Evolutionary conservation across 2,329 filamentous ascomycete genomes (phyloP).

Genomic region (Escovopsis sp.): DNA sequence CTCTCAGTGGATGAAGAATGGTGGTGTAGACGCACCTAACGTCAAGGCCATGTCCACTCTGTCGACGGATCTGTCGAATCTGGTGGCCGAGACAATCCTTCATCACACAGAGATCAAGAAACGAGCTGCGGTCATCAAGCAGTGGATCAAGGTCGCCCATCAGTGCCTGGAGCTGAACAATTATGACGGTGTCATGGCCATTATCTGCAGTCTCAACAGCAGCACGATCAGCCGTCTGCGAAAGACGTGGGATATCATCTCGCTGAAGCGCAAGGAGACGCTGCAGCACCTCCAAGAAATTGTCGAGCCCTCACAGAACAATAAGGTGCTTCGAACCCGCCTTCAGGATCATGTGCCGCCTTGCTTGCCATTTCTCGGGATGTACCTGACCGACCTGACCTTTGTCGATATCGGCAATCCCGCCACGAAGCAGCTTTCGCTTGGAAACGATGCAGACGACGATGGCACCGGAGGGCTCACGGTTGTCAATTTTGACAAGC

Average conservation of each 20-base stretch:
- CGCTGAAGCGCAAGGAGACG: slow-evolving; percentile 65
- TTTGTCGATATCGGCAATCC: slow-evolving; percentile 94
- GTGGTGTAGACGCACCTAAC: slow-evolving; percentile 64
- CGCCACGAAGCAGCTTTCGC: slow-evolving; percentile 57
- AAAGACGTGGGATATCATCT: slow-evolving; percentile 84
- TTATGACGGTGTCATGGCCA: slow-evolving; percentile 93
- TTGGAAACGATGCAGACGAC: slow-evolving; percentile 36
- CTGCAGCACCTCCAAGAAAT: slow-evolving; percentile 70
- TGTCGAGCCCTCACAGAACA: slow-evolving; percentile 82
- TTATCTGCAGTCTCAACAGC: slow-evolving; percentile 85
- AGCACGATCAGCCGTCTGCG: slow-evolving; percentile 80
- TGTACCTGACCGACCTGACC: slow-evolving; percentile 90
- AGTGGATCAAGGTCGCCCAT: slow-evolving; percentile 91
- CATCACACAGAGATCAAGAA: slow-evolving; percentile 84
- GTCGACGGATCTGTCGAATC: slow-evolving; percentile 81
- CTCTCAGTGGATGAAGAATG: slow-evolving; percentile 88
- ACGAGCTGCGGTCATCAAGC: slow-evolving; percentile 79
- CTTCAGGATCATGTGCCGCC: slow-evolving; percentile 79
- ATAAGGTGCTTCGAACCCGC: slow-evolving; percentile 68
- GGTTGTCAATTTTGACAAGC: slow-evolving; percentile 97
- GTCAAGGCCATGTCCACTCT: slow-evolving; percentile 89
- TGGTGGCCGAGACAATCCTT: slow-evolving; percentile 87
- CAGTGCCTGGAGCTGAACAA: slow-evolving; percentile 84
- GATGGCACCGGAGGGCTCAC: slow-evolving; percentile 51
- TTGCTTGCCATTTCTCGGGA: slow-evolving; percentile 88